Percentiles rank a stretch among this genome's conserved stretches.
These are phyloP conservation scores for Coemansia sp. DNA, from an alignment of 192 early-diverging fungal genomes.

Conservation along the genomic window DNA sequence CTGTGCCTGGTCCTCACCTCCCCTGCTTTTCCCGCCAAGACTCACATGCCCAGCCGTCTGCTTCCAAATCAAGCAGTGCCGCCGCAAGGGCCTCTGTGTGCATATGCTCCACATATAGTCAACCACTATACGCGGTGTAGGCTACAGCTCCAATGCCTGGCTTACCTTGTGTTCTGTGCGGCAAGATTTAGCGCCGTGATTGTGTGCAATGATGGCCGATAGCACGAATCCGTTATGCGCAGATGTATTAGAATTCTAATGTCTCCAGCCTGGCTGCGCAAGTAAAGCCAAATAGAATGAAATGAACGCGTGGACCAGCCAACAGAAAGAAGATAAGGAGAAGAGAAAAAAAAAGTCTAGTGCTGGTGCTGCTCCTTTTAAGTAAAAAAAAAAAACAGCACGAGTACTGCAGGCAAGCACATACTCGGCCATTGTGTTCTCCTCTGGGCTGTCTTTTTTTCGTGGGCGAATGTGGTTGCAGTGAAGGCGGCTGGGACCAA, in stretches of 20 bases:
- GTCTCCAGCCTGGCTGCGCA: neutral
- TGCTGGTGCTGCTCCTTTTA: neutral
- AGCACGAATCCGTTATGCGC: too few species aligned
- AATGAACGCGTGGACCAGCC: too few species aligned
- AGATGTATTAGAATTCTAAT: too few species aligned
- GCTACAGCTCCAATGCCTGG: constrained; percentile 1
- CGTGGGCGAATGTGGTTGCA: too few species aligned
- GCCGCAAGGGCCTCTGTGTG: constrained; percentile 1
- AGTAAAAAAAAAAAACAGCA: neutral
- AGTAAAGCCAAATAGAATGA: neutral
- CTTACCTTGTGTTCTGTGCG: constrained; percentile 6
- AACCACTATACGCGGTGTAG: too few species aligned
- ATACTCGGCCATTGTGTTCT: too few species aligned
- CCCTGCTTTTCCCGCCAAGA: neutral
- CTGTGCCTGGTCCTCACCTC: constrained; percentile 7
- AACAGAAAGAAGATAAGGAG: neutral
- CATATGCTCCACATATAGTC: constrained; percentile 2
- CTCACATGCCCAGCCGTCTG: neutral
- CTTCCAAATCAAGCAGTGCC: neutral
- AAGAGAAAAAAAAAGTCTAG: neutral
- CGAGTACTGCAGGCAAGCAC: too few species aligned
- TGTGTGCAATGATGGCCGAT: too few species aligned
- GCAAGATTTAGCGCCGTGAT: neutral
- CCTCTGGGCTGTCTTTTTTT: too few species aligned
- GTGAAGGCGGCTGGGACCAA: constrained; percentile 3